A percentile compares a stretch with the other conserved stretches of the same genome.
Evolutionary conservation across 345 rosid genomes (phyloP).

Genomic region (Arabidopsis arenosa): DNA sequence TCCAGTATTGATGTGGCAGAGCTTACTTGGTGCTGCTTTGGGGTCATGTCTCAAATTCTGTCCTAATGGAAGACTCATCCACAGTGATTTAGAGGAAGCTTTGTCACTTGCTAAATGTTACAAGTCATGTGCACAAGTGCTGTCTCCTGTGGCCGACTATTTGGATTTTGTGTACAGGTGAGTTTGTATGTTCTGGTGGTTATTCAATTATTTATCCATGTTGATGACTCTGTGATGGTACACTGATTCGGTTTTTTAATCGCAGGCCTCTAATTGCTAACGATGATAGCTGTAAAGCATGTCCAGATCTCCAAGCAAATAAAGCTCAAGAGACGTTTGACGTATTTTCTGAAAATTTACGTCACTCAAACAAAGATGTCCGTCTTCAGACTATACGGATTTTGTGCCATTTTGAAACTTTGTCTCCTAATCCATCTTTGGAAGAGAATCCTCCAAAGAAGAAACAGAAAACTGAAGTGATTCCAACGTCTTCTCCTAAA

Average conservation of each 20-base stretch:
- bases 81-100: constrained; percentile 56
- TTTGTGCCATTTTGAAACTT: constrained; percentile 64
- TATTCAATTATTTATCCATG: background rate
- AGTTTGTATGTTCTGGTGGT: constrained; percentile 37
- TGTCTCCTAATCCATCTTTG: constrained; percentile 7
- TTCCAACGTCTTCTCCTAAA: constrained; percentile 37
- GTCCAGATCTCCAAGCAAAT: constrained; percentile 52
- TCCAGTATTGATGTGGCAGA: constrained; percentile 62
- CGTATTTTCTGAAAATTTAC: constrained; percentile 66
- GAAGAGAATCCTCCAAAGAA: constrained; percentile 51
- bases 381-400: constrained; percentile 74
- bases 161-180: constrained; percentile 68
- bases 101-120: constrained; percentile 59
- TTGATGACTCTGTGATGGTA: constrained; percentile 20
- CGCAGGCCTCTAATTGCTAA: constrained; percentile 51
- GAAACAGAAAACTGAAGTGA: constrained; percentile 56
- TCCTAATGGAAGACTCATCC: constrained; percentile 29
- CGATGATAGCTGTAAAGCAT: constrained; percentile 34
- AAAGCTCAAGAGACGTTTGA: constrained; percentile 50
- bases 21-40: constrained; percentile 69
- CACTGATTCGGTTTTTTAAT: constrained; percentile 25
- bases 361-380: constrained; percentile 63
- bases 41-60: constrained; percentile 50
- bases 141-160: constrained; percentile 73
- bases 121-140: constrained; percentile 69